A percentile compares a stretch with the other conserved stretches of the same genome.
These are phyloP conservation scores for Colletotrichum musicola DNA, from an alignment of 2,329 filamentous ascomycete genomes.

Conservation along the genomic window DNA sequence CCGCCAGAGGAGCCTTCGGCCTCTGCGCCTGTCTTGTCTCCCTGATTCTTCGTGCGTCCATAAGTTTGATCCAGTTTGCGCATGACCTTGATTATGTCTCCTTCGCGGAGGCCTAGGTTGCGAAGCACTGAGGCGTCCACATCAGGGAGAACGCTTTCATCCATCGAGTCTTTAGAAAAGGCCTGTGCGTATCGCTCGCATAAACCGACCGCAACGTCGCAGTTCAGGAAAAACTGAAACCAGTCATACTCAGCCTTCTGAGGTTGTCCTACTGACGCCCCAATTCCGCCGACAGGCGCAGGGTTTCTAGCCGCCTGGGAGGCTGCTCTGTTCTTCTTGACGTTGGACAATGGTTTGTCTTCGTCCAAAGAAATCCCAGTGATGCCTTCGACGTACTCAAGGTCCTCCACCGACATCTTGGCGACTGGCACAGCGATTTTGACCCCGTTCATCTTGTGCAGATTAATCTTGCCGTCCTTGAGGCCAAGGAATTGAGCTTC, in stretches of 20 bases:
- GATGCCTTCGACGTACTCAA: conserved; percentile 91
- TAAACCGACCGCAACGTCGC: conserved; percentile 90
- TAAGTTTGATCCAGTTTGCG: conserved; percentile 87
- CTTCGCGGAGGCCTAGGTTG: conserved; percentile 92
- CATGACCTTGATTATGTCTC: conserved; percentile 96
- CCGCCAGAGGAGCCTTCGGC: conserved; percentile 59
- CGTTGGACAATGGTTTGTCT: conserved; percentile 91
- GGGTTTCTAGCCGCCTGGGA: conserved; percentile 46
- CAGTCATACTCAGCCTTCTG: conserved; percentile 89
- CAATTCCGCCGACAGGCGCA: conserved; percentile 47
- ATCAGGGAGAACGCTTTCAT: conserved; percentile 90
- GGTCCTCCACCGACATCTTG: conserved; percentile 95
- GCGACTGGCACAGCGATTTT: conserved; percentile 96
- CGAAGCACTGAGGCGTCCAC: conserved; percentile 86
- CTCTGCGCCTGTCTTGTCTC: conserved; percentile 67
- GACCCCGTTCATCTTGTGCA: conserved; percentile 97
- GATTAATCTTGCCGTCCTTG: conserved; percentile 95
- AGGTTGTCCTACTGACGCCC: conserved; percentile 70
- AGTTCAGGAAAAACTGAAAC: conserved; percentile 98
- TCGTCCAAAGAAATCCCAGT: conserved; percentile 94
- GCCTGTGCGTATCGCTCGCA: conserved; percentile 95
- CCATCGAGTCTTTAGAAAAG: conserved; percentile 93
- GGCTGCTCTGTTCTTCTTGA: conserved; percentile 68
- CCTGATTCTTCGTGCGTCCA: conserved; percentile 68
- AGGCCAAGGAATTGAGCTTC: conserved; percentile 96